Base-by-base conservation (phyloP, 176 grass and related monocot genomes). In the Lolium perenne region DNA sequence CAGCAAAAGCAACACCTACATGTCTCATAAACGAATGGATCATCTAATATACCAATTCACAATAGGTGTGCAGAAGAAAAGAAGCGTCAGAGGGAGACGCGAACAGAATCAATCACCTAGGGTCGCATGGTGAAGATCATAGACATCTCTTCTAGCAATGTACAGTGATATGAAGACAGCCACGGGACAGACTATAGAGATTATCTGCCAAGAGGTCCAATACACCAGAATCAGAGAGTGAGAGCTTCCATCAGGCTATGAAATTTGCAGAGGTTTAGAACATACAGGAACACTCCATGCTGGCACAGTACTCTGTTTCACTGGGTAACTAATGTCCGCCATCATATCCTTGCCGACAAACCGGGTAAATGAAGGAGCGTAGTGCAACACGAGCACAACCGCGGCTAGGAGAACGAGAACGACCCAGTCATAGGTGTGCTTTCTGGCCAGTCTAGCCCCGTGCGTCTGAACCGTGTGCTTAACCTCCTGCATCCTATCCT, bases 81-180 rank as follows among this genome's bases (percentile, higher is more conserved):
- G 22, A 49, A 64, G 0, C 6, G 62, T 72, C 8, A 70, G 11
- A 62, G 56, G 15, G n/a, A 10, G n/a, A 64, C 10, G 6, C 7
- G 66, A 11, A n/a, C 38, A 54, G 16, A n/a, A 9, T 38, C 0
- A 76, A 53, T 40, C 55, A 99, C 94, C 94, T 91, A 99, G 80
- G 7, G 57, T 86, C 8, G 94, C 85, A 8, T 99, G 90, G 86
- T 96, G 94, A 51, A 99, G 83, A 83, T 99, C 97, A 85, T 96
- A 99, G 64, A 96, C 81, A 43, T 96, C 80, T 55, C 85, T 94
- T 86, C 88, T 89, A 81, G 22, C 43, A 25, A 91, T 6, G 58
- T 95, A 99, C 6, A 94, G 48, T 3, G 82, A 81, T 75, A 91
- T 0, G 63, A 99, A 87, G 65, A 96, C 60, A 20, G 71, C 64